Percentiles rank a stretch among this genome's conserved stretches.
Conservation (phyloP, 768 basidiomycete genomes). For the Phlegmacium glaucopus region DNA sequence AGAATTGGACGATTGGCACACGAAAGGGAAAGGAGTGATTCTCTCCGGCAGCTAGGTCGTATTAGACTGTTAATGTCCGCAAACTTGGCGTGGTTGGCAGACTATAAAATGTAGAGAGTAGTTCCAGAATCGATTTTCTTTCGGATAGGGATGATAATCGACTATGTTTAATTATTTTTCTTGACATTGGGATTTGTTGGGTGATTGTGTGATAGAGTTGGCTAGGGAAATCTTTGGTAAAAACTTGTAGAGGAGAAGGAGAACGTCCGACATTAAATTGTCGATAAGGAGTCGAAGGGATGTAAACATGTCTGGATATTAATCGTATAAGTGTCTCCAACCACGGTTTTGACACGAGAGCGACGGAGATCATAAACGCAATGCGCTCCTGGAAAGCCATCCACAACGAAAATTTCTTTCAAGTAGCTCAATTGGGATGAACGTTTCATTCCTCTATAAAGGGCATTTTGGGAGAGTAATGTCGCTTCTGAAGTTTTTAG, state of each 20-base stretch:
- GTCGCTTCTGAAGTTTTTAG: no score
- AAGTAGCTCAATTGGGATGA: no score
- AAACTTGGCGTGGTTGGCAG: no score
- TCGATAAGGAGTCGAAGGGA: conserved; percentile 23
- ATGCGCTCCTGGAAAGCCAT: conserved; percentile 35
- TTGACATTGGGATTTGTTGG: conserved; percentile 13
- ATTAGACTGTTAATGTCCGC: no score
- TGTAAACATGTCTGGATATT: conserved; percentile 29
- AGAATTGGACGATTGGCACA: conserved; percentile 16
- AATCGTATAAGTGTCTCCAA: conserved; percentile 27
- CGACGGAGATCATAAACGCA: conserved; percentile 26
- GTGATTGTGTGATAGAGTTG: conserved; percentile 32
- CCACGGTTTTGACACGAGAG: conserved; percentile 33
- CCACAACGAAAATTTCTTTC: conserved; percentile 30
- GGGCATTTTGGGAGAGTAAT: no score
- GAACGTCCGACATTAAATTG: no score
- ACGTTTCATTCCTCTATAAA: no score
- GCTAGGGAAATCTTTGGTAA: not conserved
- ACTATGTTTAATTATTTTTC: not conserved
- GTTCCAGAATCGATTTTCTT: no score
- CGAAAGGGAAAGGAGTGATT: not conserved
- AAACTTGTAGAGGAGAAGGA: not conserved
- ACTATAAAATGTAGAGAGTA: no score
- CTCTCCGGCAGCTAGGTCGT: not conserved
- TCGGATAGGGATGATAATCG: not conserved